Percentiles rank a stretch among this genome's conserved stretches.
Evolutionary conservation across 2,329 filamentous ascomycete genomes (phyloP).

Genomic region (Neonectria ditissima): DNA sequence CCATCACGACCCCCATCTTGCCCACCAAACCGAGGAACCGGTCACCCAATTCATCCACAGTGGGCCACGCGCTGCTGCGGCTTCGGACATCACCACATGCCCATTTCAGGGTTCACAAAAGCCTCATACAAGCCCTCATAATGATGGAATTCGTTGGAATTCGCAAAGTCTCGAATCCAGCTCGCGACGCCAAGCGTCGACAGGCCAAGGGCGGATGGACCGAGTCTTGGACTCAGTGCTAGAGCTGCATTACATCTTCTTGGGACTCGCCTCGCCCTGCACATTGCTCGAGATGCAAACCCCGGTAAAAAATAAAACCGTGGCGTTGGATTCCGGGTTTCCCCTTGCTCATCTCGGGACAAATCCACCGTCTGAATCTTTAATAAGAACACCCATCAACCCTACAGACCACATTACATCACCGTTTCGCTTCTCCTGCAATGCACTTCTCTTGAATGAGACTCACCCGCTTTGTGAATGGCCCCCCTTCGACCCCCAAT

Average conservation of each 20-base stretch:
- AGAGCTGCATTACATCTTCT: constrained; percentile 3
- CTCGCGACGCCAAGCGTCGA: constrained; percentile 13
- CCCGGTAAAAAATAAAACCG: too few relatives aligned
- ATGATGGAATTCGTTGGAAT: neutral
- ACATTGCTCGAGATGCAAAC: neutral
- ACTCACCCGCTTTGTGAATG: neutral
- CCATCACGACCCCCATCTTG: constrained; percentile 24
- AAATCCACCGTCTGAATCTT: neutral
- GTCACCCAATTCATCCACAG: constrained; percentile 12
- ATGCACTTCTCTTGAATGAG: neutral
- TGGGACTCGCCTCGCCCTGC: neutral
- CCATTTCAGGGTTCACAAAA: constrained; percentile 8
- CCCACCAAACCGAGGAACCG: constrained; percentile 13
- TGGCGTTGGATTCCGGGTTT: neutral
- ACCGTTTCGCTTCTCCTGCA: too few relatives aligned
- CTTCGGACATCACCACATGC: constrained; percentile 13
- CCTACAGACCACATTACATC: neutral
- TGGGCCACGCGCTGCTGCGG: constrained; percentile 20
- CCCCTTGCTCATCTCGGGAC: neutral
- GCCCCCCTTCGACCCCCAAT: neutral
- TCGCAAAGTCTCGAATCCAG: neutral
- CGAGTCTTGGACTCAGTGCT: neutral
- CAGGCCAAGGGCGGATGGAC: neutral
- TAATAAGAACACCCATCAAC: neutral
- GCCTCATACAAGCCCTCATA: constrained; percentile 2